Evolutionary conservation across 2,329 filamentous ascomycete genomes (phyloP).

Genomic region (Calonectria pteridis): DNA sequence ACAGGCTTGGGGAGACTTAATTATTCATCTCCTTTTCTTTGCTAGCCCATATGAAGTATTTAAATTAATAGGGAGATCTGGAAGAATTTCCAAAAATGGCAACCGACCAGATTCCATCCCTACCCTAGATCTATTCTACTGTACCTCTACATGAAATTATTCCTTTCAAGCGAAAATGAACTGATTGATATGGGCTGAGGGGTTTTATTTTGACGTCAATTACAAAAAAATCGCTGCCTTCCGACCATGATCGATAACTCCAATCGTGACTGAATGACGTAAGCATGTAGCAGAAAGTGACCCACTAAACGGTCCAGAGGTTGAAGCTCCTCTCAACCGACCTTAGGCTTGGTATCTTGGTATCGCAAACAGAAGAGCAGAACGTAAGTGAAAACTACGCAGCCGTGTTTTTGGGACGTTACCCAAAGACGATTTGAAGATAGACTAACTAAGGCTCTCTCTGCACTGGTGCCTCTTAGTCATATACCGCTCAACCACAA

Average conservation of each 20-base stretch:
- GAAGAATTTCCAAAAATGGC: not conserved
- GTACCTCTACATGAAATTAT: too few species aligned
- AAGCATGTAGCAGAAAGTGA: not conserved
- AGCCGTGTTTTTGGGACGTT: not conserved
- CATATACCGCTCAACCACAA: not conserved
- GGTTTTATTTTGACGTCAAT: not conserved
- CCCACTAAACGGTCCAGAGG: not conserved
- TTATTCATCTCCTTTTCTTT: not conserved
- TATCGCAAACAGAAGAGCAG: not conserved
- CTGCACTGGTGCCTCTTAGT: too few species aligned
- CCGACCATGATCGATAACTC: not conserved
- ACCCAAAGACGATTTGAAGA: not conserved
- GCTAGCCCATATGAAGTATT: not conserved
- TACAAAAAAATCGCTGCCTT: too few species aligned
- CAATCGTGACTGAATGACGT: not conserved
- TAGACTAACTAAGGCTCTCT: not conserved
- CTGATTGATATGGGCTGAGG: not conserved
- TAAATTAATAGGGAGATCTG: not conserved
- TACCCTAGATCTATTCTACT: not conserved
- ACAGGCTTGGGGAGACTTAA: not conserved
- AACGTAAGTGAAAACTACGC: not conserved
- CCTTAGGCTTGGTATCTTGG: not conserved
- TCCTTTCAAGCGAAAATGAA: too few species aligned
- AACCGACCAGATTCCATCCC: not conserved
- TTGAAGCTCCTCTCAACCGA: not conserved